A percentile compares a stretch with the other conserved stretches of the same genome.
phyloP scores from a whole-genome alignment of 306 rosid genomes.

The Begonia fuchsioides region DNA sequence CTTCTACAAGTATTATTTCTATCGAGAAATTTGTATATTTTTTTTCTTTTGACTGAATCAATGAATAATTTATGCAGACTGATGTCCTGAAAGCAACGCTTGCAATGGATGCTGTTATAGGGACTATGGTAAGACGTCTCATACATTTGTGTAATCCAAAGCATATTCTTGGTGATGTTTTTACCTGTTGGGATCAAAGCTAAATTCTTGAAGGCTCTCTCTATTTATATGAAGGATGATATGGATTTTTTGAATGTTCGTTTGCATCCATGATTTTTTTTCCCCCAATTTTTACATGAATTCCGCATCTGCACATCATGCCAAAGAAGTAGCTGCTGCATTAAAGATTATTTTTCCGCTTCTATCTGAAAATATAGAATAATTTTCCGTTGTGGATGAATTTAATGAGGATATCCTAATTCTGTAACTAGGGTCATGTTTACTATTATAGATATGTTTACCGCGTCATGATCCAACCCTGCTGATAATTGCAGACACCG shows the following conservation, averaged over 20 bases:
- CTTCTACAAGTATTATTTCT: conserved; percentile 1
- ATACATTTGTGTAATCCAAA: neutral
- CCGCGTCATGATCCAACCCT: conserved; percentile 36
- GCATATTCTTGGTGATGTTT: neutral
- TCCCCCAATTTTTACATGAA: no score
- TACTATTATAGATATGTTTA: no score
- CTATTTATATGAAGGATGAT: neutral
- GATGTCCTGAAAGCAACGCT: conserved; percentile 92
- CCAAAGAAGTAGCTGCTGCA: no score
- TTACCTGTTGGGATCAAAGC: neutral
- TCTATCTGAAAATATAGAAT: no score
- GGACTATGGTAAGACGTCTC: conserved; percentile 49
- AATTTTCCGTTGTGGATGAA: no score
- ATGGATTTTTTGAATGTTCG: no score
- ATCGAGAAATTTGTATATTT: neutral
- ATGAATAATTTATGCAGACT: conserved; percentile 28
- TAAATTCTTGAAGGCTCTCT: neutral
- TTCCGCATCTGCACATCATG: no score
- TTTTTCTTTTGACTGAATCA: no score
- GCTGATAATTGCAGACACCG: conserved; percentile 83
- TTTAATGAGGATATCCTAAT: no score
- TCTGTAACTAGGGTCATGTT: no score
- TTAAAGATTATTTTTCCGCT: no score
- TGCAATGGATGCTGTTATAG: conserved; percentile 86
- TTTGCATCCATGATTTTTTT: no score